Base-by-base conservation (phyloP, 2,329 filamentous ascomycete genomes). In the Tolypocladium cylindrosporum region DNA sequence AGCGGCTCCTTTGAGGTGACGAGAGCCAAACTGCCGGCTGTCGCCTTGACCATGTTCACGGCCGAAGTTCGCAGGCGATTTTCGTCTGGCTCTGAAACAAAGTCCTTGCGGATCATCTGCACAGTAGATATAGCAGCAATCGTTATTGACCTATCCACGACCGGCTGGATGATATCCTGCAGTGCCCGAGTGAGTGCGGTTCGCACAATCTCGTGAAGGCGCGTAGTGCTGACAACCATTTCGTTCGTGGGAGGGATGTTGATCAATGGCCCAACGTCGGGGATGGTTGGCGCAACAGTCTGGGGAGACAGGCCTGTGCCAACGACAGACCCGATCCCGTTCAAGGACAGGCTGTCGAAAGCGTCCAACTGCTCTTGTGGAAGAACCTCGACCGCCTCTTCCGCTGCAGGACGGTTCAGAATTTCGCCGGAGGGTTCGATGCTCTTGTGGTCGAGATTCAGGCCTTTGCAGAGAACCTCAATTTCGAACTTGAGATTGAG, bases 1-100 rank as follows among this genome's bases (percentile, higher is more conserved):
- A 99, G 79, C 19, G 94, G 94, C 71, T 99, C 94, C 73, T 97
- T 99, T 69, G 92, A 97, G 4, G 94, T 99, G n/a, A 99, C 94
- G 39, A 97, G 81, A 16, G 94, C 94, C 57, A 99, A 80, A 67
- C 91, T 96, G 43, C 94, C 94, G 31, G 94, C 93, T 34, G 96
- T 89, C 55, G 92, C 88, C 73, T 96, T 94, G 52, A 96, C 94
- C 85, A 97, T 95, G 62, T 88, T 96, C 64, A 96, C 86, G 4
- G 94, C 93, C 39, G 92, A 89, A 55, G 86, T 88, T 56, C 91
- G 87, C 57, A 97, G 82, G 61, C 90, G 89, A 63, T 90, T 89
- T 73, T 96, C 90, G 67, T 97, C 91, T 3, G 88, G 85, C 68
- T 99, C 95, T 57, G 92, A 95, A 0, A 90, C 89, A 69, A 97